phyloP scores from a whole-genome alignment of 2,329 filamentous ascomycete genomes.

The Aspergillus sp. region DNA sequence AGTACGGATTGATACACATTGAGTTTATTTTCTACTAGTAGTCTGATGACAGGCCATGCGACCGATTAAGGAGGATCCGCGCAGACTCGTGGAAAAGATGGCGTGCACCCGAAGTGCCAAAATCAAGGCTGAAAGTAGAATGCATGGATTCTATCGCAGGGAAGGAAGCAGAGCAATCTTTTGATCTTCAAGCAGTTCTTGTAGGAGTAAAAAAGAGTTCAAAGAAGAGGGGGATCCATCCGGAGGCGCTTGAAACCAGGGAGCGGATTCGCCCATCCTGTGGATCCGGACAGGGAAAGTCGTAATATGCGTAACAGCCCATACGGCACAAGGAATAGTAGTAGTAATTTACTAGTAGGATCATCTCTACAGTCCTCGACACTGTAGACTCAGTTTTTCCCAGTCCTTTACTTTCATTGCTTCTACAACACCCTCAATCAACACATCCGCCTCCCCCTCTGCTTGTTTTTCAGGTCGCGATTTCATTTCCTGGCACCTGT shows the following conservation, averaged over 20 bases:
- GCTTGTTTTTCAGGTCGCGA: background rate
- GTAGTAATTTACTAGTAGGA: constrained; percentile 5
- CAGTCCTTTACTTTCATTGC: constrained; percentile 12
- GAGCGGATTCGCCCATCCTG: constrained; percentile 9
- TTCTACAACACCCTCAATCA: constrained; percentile 7
- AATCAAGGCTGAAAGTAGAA: background rate
- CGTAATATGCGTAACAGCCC: constrained; percentile 17
- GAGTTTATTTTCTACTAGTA: too few relatives aligned
- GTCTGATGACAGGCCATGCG: background rate
- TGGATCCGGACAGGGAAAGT: constrained; percentile 20
- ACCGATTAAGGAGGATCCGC: constrained; percentile 1
- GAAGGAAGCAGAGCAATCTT: background rate
- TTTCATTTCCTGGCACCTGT: constrained; percentile 5
- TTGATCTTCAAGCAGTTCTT: background rate
- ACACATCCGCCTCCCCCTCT: constrained; percentile 3
- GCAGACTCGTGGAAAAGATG: constrained; percentile 1
- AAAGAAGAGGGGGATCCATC: constrained; percentile 12
- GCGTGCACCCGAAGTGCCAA: background rate
- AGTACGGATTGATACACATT: constrained; percentile 1
- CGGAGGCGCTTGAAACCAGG: constrained; percentile 17
- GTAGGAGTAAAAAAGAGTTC: background rate
- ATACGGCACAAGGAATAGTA: constrained; percentile 6
- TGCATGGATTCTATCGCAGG: background rate
- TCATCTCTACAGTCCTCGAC: constrained; percentile 12
- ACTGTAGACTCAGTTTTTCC: constrained; percentile 22